phyloP scores from a whole-genome alignment of 1,284 basidiomycete species.

The Puccinia hordei region DNA sequence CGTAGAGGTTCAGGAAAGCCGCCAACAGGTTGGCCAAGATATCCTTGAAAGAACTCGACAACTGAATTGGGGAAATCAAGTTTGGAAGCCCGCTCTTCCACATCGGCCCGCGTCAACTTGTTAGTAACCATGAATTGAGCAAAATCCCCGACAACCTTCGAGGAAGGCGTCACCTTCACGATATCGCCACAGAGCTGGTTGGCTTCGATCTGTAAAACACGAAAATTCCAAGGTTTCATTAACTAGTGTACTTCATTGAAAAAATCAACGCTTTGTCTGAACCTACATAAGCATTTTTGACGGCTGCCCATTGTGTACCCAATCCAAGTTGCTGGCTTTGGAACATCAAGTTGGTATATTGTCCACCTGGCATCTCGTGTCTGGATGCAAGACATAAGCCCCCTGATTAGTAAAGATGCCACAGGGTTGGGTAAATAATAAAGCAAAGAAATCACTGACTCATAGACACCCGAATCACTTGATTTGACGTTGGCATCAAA shows the following conservation, averaged over 20 bases:
- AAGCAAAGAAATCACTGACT: constrained; percentile 8
- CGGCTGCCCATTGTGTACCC: constrained; percentile 92
- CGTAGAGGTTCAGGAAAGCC: constrained; percentile 98
- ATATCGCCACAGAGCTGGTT: constrained; percentile 85
- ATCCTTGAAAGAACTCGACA: constrained; percentile 68
- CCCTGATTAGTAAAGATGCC: not conserved
- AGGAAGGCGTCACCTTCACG: constrained; percentile 98
- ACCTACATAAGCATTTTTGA: constrained; percentile 86
- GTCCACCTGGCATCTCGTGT: constrained; percentile 98
- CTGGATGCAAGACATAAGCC: constrained; percentile 93
- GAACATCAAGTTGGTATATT: constrained; percentile 70
- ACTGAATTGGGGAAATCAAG: constrained; percentile 88
- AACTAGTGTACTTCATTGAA: not conserved
- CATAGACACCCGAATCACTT: constrained; percentile 62
- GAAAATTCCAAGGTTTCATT: not conserved
- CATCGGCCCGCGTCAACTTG: constrained; percentile 80
- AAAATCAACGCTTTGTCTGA: not conserved
- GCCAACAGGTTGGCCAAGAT: constrained; percentile 84
- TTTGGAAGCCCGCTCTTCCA: constrained; percentile 78
- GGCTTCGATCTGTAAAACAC: constrained; percentile 54
- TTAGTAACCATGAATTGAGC: constrained; percentile 97
- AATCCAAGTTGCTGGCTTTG: constrained; percentile 96
- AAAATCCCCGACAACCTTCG: constrained; percentile 98
- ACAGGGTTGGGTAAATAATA: not conserved
- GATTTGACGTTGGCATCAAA: constrained; percentile 99